Evolutionary conservation across 306 rosid genomes (phyloP).

Genomic region (Bauhinia variegata): DNA sequence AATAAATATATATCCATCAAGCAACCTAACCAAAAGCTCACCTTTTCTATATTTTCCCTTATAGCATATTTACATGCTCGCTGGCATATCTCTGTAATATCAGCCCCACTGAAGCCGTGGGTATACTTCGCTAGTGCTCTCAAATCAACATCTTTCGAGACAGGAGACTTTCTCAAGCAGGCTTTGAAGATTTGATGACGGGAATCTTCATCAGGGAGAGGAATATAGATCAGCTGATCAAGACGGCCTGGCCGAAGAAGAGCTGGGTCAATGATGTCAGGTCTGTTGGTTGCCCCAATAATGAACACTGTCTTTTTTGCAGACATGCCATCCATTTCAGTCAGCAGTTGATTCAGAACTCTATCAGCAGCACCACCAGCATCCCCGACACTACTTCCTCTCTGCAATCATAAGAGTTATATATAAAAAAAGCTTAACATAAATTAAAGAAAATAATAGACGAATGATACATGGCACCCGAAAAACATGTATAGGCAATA

Average conservation of each 20-base stretch:
- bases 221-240: conserved; percentile 64
- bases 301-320: conserved; percentile 62
- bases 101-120: conserved; percentile 67
- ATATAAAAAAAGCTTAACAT: neutral
- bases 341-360: conserved; percentile 60
- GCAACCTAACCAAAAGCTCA: conserved; percentile 12
- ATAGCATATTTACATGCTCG: conserved; percentile 65
- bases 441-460: neutral
- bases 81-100: conserved; percentile 66
- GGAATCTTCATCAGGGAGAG: conserved; percentile 68
- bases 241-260: conserved; percentile 65
- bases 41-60: conserved; percentile 68
- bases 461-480: neutral
- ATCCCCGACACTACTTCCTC: conserved; percentile 59
- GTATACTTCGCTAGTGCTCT: conserved; percentile 54
- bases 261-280: conserved; percentile 64
- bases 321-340: conserved; percentile 67
- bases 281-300: conserved; percentile 65
- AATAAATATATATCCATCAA: neutral
- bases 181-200: conserved; percentile 56
- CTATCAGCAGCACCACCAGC: conserved; percentile 65
- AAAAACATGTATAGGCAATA: neutral
- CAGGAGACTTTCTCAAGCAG: conserved; percentile 63
- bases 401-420: conserved; percentile 38
- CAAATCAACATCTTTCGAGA: conserved; percentile 60